A percentile compares a stretch with the other conserved stretches of the same genome.
These are phyloP conservation scores for Hypocrella siamensis DNA, from an alignment of 2,329 filamentous ascomycete genomes.

Conservation along the genomic window DNA sequence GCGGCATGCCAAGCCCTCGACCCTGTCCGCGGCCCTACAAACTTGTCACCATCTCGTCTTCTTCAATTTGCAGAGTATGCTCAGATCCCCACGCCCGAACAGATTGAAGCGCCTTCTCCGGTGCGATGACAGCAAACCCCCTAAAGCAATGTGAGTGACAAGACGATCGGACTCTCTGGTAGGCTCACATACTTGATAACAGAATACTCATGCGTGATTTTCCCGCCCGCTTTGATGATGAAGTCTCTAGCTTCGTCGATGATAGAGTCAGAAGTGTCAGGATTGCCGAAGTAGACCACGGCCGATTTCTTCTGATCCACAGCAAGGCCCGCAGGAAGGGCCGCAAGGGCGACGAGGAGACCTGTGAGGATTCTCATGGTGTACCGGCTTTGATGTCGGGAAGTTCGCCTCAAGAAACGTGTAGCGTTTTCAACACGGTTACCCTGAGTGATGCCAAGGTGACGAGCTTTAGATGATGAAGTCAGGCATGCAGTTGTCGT, in stretches of 20 bases:
- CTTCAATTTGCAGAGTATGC: constrained; percentile 44
- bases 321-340: constrained; percentile 41
- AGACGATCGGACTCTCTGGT: neutral
- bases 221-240: constrained; percentile 53
- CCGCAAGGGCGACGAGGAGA: constrained; percentile 38
- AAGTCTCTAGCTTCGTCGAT: constrained; percentile 56
- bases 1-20: neutral
- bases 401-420: too few species aligned
- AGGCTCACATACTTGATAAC: constrained; percentile 44
- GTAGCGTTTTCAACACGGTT: too few species aligned
- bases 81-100: constrained; percentile 46
- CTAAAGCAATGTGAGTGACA: constrained; percentile 26
- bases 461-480: too few species aligned
- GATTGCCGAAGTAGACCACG: constrained; percentile 61
- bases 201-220: constrained; percentile 64
- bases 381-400: neutral
- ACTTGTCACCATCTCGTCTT: constrained; percentile 53
- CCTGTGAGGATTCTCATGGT: constrained; percentile 48
- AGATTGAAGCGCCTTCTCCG: constrained; percentile 50
- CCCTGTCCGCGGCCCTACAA: neutral
- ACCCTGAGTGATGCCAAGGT: too few species aligned
- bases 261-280: constrained; percentile 47
- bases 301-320: constrained; percentile 57
- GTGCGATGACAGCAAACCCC: constrained; percentile 63
- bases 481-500: too few species aligned